Base-by-base conservation (phyloP, 2,329 filamentous ascomycete species). In the Cladophialophora yegresii region DNA sequence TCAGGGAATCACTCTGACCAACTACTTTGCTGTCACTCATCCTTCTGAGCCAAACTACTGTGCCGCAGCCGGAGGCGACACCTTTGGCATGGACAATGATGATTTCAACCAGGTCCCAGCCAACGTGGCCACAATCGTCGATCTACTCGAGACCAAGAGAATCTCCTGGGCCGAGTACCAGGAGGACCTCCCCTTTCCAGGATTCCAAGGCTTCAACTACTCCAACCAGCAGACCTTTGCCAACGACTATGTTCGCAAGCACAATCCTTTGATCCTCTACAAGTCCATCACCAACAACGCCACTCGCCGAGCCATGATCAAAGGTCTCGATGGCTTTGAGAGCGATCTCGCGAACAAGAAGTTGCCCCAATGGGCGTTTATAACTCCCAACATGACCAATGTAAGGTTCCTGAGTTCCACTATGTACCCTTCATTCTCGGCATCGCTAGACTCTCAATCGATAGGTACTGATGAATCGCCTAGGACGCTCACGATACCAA, bases 211-310 rank as follows among this genome's bases (percentile, higher is more conserved):
- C 26, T 75, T 76, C 40, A 79, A 77, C 0, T 91, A 80, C 74
- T 81, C 85, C 62, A 91, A 92, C 76, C 85, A 86, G 68, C 67
- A 85, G 70, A 90, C 83, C 2, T 83, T 84, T 32, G 82, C 83
- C 55, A 90, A 92, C 72, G 86, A 89, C 78, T 95, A 95, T 74
- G 90, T 93, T 7, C 87, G 91, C 73, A 93, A 95, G 79, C 91
- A 95, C 79, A 92, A 93, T 66, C 76, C 77, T n/a, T 84, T 54
- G 77, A 79, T 93, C 62, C 80, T 89, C 61, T 91, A 85, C 77
- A 83, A 92, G 74, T 85, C 84, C 40, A 82, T 90, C 58, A 83
- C 87, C 63, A 79, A 82, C 58, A 83, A 82, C 56, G 75, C 81
- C 30, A 81, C 85, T 22, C 87, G 89, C 28, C 80, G 90, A 1